Evolutionary conservation across 1,139 yeast species (phyloP).

Genomic region (Lizanozyma gosingica): DNA sequence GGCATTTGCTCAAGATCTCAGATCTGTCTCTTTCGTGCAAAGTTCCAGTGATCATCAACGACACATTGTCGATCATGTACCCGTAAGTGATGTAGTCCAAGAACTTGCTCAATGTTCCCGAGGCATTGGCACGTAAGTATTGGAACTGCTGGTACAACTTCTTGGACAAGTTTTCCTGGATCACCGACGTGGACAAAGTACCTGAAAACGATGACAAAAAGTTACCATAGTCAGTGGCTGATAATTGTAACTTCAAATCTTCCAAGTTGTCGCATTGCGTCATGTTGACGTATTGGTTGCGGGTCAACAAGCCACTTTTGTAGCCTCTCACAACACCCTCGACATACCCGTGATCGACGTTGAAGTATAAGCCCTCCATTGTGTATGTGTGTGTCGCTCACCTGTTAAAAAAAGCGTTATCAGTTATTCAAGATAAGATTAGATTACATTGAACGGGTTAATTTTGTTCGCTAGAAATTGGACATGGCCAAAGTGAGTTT

Average conservation of each 20-base stretch:
- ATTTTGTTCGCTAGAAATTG: too few species aligned
- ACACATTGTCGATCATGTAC: slow-evolving; percentile 97
- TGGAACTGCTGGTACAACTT: slow-evolving; percentile 79
- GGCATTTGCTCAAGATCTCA: slow-evolving; percentile 83
- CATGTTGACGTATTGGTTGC: slow-evolving; percentile 78
- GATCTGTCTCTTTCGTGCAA: slow-evolving; percentile 87
- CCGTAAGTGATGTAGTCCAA: slow-evolving; percentile 91
- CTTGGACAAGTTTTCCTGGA: slow-evolving; percentile 69
- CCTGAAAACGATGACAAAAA: slow-evolving; percentile 77
- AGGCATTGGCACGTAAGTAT: slow-evolving; percentile 76
- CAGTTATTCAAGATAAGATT: too few species aligned
- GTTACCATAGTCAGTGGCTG: slow-evolving; percentile 94
- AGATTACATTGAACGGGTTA: too few species aligned
- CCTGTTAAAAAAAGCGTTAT: too few species aligned
- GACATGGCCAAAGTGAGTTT: too few species aligned
- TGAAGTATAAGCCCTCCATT: slow-evolving; percentile 87
- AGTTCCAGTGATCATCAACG: slow-evolving; percentile 93
- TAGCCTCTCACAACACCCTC: slow-evolving; percentile 96
- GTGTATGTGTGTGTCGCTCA: too few species aligned
- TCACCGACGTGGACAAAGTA: slow-evolving; percentile 71
- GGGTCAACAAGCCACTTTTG: slow-evolving; percentile 70
- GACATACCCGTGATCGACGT: slow-evolving; percentile 79
- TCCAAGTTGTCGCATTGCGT: slow-evolving; percentile 95
- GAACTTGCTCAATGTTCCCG: slow-evolving; percentile 70
- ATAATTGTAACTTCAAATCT: slow-evolving; percentile 85